Evolutionary conservation across 768 basidiomycete genomes (phyloP).

Genomic region (Mycena galopus): DNA sequence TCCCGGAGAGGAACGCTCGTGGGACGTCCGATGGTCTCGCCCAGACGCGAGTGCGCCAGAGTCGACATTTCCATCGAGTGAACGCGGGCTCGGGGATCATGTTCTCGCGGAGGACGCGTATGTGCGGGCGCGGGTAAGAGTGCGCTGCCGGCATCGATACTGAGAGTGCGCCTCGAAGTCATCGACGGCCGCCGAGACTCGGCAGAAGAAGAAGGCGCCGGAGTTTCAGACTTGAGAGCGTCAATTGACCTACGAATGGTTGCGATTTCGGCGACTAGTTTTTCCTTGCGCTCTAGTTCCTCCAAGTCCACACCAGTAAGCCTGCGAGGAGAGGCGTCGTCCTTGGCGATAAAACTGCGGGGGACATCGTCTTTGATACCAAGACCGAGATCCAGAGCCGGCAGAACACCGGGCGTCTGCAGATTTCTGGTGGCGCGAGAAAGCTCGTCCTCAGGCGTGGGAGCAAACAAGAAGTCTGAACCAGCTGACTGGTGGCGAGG

Average conservation of each 20-base stretch:
- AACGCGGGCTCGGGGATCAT: constrained; percentile 76
- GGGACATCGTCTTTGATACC: constrained; percentile 85
- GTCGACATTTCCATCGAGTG: constrained; percentile 79
- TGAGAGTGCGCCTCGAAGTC: constrained; percentile 76
- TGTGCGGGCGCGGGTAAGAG: constrained; percentile 65
- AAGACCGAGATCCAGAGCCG: constrained; percentile 79
- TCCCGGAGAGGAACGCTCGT: constrained; percentile 81
- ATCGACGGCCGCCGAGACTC: constrained; percentile 76
- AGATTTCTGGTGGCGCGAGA: constrained; percentile 61
- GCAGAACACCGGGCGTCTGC: constrained; percentile 72
- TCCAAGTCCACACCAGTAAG: constrained; percentile 61
- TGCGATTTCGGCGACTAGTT: constrained; percentile 82
- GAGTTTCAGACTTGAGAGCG: constrained; percentile 77
- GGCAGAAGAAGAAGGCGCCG: constrained; percentile 71
- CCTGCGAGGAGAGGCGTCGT: constrained; percentile 50
- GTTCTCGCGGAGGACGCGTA: constrained; percentile 76
- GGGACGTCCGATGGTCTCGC: constrained; percentile 73
- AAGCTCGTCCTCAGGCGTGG: constrained; percentile 72
- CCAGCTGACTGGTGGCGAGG: constrained; percentile 74
- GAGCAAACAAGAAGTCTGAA: constrained; percentile 80
- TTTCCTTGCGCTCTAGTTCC: constrained; percentile 76
- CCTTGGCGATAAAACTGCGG: constrained; percentile 71
- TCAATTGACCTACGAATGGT: constrained; percentile 86
- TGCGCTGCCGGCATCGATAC: constrained; percentile 72
- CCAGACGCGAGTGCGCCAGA: constrained; percentile 58